phyloP scores from a whole-genome alignment of 2,329 filamentous ascomycete genomes.

The Volutella citrinella region DNA sequence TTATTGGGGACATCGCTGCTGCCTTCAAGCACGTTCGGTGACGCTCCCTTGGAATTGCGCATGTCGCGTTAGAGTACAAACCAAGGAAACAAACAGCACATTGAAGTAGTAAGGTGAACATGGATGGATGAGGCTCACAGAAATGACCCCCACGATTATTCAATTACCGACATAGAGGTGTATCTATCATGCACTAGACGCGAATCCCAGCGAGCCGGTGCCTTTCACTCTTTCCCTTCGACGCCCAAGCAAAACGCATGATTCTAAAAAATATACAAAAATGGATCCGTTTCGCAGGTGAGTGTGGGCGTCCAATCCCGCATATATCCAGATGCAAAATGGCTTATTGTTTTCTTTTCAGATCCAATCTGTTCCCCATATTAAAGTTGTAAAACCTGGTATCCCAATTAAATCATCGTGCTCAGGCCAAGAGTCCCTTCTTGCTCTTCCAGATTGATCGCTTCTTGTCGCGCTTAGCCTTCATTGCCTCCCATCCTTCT shows the following conservation, averaged over 20 bases:
- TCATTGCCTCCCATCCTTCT: slow-evolving; percentile 68
- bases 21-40: too few species aligned
- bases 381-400: slow-evolving; percentile 12
- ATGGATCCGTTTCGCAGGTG: slow-evolving; percentile 16
- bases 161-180: slow-evolving; percentile 27
- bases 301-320: slow-evolving; percentile 17
- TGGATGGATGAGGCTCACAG: too few species aligned
- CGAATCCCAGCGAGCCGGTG: slow-evolving; percentile 20
- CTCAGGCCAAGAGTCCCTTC: slow-evolving; percentile 49
- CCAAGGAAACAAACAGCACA: slow-evolving; percentile 2
- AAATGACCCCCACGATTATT: slow-evolving; percentile 20
- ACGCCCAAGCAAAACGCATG: slow-evolving; percentile 25
- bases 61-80: too few species aligned
- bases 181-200: slow-evolving; percentile 30
- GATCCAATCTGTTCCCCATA: slow-evolving; percentile 26
- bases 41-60: too few species aligned
- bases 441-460: slow-evolving; percentile 63
- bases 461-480: slow-evolving; percentile 66
- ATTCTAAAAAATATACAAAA: slow-evolving; percentile 29
- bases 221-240: slow-evolving; percentile 24
- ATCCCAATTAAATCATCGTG: slow-evolving; percentile 39
- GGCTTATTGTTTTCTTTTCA: slow-evolving; percentile 10
- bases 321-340: slow-evolving; percentile 25
- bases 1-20: too few species aligned
- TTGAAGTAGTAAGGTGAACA: too few species aligned